phyloP scores from a whole-genome alignment of 306 rosid species.

The Cucumis sativus region DNA sequence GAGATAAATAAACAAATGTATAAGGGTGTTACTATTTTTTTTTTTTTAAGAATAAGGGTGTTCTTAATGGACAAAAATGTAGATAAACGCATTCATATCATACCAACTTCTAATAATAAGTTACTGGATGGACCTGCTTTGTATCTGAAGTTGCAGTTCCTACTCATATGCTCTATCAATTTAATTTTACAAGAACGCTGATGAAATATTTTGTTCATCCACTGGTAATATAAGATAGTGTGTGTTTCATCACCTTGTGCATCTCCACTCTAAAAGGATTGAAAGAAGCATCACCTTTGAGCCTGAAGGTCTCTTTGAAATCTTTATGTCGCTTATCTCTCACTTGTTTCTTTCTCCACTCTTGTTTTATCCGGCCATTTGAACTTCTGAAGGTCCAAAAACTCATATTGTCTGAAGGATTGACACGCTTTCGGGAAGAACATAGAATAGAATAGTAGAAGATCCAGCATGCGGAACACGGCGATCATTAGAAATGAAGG shows the following conservation, averaged over 20 bases:
- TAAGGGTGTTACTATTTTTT: background rate
- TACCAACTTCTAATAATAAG: background rate
- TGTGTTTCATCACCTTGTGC: conserved; percentile 37
- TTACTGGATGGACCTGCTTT: background rate
- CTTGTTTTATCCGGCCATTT: background rate
- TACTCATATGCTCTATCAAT: background rate
- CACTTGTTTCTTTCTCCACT: background rate
- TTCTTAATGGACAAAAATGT: background rate
- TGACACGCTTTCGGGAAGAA: too few relatives aligned
- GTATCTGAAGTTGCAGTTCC: background rate
- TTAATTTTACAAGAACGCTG: background rate
- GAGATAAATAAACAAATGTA: background rate
- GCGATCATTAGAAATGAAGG: too few relatives aligned
- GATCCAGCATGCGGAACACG: too few relatives aligned
- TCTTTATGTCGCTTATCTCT: conserved; percentile 43
- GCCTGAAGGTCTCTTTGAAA: conserved; percentile 82
- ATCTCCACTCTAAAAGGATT: conserved; percentile 46
- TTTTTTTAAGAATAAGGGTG: background rate
- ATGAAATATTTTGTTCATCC: background rate
- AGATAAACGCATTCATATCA: background rate
- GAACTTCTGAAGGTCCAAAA: background rate
- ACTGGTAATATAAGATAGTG: background rate
- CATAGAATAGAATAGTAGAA: too few relatives aligned
- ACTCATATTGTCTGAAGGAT: too few relatives aligned
- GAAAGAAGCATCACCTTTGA: conserved; percentile 78